phyloP scores from a whole-genome alignment of 73 alveolate species.

The Uronychia setigera region DNA sequence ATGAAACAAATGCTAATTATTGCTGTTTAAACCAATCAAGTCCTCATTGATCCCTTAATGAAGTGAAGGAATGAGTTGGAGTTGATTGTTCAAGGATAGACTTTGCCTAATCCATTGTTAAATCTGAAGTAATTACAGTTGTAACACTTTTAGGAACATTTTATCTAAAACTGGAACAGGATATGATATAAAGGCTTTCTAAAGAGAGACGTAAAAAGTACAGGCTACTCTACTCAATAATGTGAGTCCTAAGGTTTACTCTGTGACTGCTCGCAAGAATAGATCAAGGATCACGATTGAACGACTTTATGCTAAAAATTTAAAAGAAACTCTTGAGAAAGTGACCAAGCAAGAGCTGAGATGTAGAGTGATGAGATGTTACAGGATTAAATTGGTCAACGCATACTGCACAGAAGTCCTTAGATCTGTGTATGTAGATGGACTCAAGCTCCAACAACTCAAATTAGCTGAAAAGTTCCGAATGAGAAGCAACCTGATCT shows the following conservation, averaged over 20 bases:
- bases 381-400: slow-evolving; percentile 14
- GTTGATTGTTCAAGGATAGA: slow-evolving; percentile 30
- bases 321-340: not conserved
- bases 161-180: slow-evolving; percentile 63
- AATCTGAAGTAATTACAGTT: not conserved
- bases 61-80: slow-evolving; percentile 73
- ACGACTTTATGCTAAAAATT: not conserved
- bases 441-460: slow-evolving; percentile 11
- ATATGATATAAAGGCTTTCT: slow-evolving; percentile 26
- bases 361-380: slow-evolving; percentile 31
- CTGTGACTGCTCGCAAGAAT: not conserved
- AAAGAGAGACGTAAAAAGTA: slow-evolving; percentile 32
- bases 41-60: slow-evolving; percentile 67
- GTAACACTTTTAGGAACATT: slow-evolving; percentile 17
- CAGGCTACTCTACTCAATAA: not conserved
- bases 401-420: slow-evolving; percentile 50
- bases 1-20: slow-evolving; percentile 69
- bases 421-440: slow-evolving; percentile 32
- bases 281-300: not conserved
- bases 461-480: slow-evolving; percentile 11
- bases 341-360: slow-evolving; percentile 15
- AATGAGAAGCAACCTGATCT: slow-evolving; percentile 20
- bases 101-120: slow-evolving; percentile 44
- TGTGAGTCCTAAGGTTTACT: not conserved
- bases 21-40: slow-evolving; percentile 78